Base-by-base conservation (phyloP, 495 filamentous ascomycete species). In the Lichenothelia convexa region DNA sequence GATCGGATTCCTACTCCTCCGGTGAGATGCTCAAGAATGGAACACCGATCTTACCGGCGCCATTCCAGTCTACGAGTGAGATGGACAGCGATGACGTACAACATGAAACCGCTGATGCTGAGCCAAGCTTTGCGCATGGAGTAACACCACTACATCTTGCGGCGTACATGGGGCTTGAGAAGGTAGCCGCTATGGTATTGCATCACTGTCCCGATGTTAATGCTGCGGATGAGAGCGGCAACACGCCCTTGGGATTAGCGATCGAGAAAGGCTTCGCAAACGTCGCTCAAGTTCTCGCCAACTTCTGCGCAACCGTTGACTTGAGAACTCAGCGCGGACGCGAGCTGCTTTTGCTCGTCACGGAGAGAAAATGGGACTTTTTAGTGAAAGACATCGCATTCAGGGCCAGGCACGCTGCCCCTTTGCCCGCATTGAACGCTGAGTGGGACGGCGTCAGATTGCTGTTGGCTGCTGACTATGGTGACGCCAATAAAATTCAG, bases 81-180 rank as follows among this genome's bases (percentile, higher is more conserved):
- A n/a, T n/a, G n/a, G n/a, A n/a, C n/a, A n/a, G n/a, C n/a, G n/a
- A n/a, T n/a, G n/a, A n/a, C n/a, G n/a, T n/a, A n/a, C n/a, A n/a
- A n/a, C n/a, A n/a, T n/a, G n/a, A n/a, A n/a, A n/a, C n/a, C n/a
- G n/a, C n/a, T n/a, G n/a, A n/a, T n/a, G n/a, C n/a, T n/a, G n/a
- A n/a, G n/a, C n/a, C n/a, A n/a, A n/a, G n/a, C n/a, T n/a, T n/a
- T n/a, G n/a, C 24, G 13, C 26, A 35, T 4, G 41, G 39, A 32
- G 35, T 43, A 7, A 43, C 41, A 1, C 23, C 41, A 4, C 26
- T 48, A 1, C 45, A 48, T 20, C 38, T 45, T 11, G 45, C 45
- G 7, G 45, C 43, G 7, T 42, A 29, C 5, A 39, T 39, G 37
- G 45, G 45, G 11, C 34, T 41, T 6, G 37, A 26, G 3, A 41